Evolutionary conservation across 2,329 filamentous ascomycete genomes (phyloP).

Genomic region (Capronia coronata): DNA sequence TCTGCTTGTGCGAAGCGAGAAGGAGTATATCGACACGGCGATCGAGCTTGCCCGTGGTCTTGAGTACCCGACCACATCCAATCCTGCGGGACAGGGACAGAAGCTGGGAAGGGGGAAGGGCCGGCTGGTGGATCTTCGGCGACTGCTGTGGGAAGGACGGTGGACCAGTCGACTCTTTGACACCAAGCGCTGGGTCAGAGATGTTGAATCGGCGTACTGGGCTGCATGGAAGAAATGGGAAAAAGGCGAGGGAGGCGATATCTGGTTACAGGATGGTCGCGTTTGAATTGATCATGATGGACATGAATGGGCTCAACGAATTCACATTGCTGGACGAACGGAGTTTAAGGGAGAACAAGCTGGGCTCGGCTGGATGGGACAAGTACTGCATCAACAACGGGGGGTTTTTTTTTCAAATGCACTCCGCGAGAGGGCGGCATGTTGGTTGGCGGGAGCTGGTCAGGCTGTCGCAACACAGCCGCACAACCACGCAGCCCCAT

Average conservation of each 20-base stretch:
- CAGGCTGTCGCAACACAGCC: too few relatives aligned
- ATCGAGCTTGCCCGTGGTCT: slow-evolving; percentile 60
- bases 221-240: slow-evolving; percentile 88
- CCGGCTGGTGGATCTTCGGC: slow-evolving; percentile 69
- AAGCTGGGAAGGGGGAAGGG: slow-evolving; percentile 44
- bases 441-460: too few relatives aligned
- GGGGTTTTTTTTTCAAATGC: too few relatives aligned
- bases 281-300: background rate
- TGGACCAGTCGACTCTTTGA: slow-evolving; percentile 87
- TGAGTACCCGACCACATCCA: slow-evolving; percentile 45
- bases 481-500: too few relatives aligned
- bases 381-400: too few relatives aligned
- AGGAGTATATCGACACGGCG: slow-evolving; percentile 76
- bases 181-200: slow-evolving; percentile 81
- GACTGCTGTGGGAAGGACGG: slow-evolving; percentile 72
- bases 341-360: background rate
- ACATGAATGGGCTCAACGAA: background rate
- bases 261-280: slow-evolving; percentile 56
- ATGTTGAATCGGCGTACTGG: slow-evolving; percentile 82
- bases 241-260: slow-evolving; percentile 78
- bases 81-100: slow-evolving; percentile 32
- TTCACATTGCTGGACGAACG: background rate
- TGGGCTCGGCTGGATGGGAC: too few relatives aligned
- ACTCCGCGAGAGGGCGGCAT: too few relatives aligned
- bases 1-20: slow-evolving; percentile 69